Evolutionary conservation across 306 rosid genomes (phyloP), one percentile per base, ranked within the genome.

Genomic region (Castanea mollissima): DNA sequence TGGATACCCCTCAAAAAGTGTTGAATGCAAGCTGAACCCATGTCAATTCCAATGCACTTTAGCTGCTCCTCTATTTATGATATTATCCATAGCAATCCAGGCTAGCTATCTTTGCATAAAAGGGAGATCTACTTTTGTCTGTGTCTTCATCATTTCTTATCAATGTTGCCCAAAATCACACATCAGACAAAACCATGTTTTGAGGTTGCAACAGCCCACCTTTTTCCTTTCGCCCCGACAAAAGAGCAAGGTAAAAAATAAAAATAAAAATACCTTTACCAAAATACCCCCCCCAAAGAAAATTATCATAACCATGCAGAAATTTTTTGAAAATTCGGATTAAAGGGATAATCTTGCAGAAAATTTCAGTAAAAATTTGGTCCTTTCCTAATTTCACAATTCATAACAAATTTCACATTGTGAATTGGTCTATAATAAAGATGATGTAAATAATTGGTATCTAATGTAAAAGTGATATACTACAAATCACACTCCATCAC

Each of bases 151-250:
- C 62, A 58, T 67, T 74, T 52, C 44, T 19, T 16, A 38, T 46
- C 78, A 74, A 16, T 16, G 54, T 15, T 67, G 64, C 81, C 74
- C 16, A 4, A 41, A 62, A 75, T 71, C 15, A 41, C 20, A 44
- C 27, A 38, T 41, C 54, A 59, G 46, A 69, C 80, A 81, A 76
- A 76, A 71, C 16, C 73, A 76, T 65, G 41, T 9, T 65, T 49
- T 67, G 71, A 18, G 14, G 34, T 31, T 56, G 10, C 44, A 31
- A 65, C 12, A 7, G 13, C 71, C 69, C 65, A 63, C 76, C 71
- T 20, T 68, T 32, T n/a, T 15, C 32, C 73, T 62, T 84, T 51
- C 32, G 73, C 70, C 57, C 68, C 55, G 20, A 32, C 72, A n/a
- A 65, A 2, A 57, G 29, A 23, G 2, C 4, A 3, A 67, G n/a